phyloP scores from a whole-genome alignment of 352 stramenopile species.

The Globisporangium echinulatum region DNA sequence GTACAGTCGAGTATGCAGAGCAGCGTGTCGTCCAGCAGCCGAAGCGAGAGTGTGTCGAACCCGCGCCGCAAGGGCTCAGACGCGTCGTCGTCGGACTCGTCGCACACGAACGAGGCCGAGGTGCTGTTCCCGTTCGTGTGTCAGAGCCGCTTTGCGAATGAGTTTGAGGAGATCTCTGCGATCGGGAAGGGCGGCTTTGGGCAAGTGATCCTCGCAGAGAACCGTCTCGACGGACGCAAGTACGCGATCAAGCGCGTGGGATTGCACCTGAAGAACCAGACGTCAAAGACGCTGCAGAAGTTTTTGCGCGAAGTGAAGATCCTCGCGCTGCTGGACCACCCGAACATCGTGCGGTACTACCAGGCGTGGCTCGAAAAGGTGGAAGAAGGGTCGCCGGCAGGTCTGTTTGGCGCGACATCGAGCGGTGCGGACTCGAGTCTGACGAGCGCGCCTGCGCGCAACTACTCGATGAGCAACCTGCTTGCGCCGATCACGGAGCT shows the following conservation, averaged over 20 bases:
- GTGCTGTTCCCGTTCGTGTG: slow-evolving; percentile 83
- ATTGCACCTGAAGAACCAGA: slow-evolving; percentile 80
- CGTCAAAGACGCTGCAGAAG: slow-evolving; percentile 88
- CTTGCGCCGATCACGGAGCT: slow-evolving; percentile 61
- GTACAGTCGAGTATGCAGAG: slow-evolving; percentile 7
- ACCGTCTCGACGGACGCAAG: slow-evolving; percentile 89
- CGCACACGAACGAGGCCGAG: slow-evolving; percentile 40
- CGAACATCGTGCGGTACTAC: slow-evolving; percentile 92
- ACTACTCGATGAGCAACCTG: slow-evolving; percentile 74
- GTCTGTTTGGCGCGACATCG: slow-evolving; percentile 15
- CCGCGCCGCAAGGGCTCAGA: slow-evolving; percentile 32
- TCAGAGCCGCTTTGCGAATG: slow-evolving; percentile 77
- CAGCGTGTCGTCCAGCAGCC: slow-evolving; percentile 8
- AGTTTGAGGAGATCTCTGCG: slow-evolving; percentile 78
- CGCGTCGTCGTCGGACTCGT: slow-evolving; percentile 49
- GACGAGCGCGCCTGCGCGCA: slow-evolving; percentile 19
- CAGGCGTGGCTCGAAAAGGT: slow-evolving; percentile 88
- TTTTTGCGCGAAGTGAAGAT: slow-evolving; percentile 93
- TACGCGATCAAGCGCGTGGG: slow-evolving; percentile 92
- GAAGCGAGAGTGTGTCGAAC: slow-evolving; percentile 7
- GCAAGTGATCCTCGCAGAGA: slow-evolving; percentile 92
- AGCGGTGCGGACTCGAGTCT: slow-evolving; percentile 26
- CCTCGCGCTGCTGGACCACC: slow-evolving; percentile 87
- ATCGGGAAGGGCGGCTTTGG: slow-evolving; percentile 92
- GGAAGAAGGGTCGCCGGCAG: slow-evolving; percentile 30